Evolutionary conservation across 1,284 basidiomycete genomes (phyloP).

Genomic region (Earliella scabrosa): DNA sequence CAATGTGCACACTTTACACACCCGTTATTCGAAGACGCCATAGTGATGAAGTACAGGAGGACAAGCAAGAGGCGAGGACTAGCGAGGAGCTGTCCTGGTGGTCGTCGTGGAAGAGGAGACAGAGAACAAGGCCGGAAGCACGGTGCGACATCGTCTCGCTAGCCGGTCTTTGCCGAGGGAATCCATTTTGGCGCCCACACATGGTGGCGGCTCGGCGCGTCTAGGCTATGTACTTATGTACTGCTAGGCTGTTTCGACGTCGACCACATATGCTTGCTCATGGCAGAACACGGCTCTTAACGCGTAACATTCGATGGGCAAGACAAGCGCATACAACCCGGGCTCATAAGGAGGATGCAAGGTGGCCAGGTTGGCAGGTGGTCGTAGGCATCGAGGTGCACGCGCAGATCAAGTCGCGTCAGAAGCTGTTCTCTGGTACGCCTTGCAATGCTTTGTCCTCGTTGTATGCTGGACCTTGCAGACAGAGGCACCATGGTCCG

Average conservation of each 20-base stretch:
- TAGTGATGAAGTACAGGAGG: neutral
- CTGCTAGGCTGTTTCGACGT: neutral
- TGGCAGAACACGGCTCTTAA: slow-evolving; percentile 22
- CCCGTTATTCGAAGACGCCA: slow-evolving; percentile 24
- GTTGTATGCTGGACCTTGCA: neutral
- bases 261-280: slow-evolving; percentile 28
- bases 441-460: slow-evolving; percentile 9
- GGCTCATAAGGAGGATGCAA: slow-evolving; percentile 32
- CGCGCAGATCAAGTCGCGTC: slow-evolving; percentile 87
- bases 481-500: slow-evolving; percentile 46
- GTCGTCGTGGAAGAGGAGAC: slow-evolving; percentile 22
- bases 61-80: neutral
- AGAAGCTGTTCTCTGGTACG: slow-evolving; percentile 91
- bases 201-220: neutral
- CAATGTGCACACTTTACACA: neutral
- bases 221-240: neutral
- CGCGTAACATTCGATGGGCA: slow-evolving; percentile 2
- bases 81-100: slow-evolving; percentile 1
- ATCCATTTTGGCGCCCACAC: slow-evolving; percentile 6
- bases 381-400: slow-evolving; percentile 96
- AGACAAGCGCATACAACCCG: slow-evolving; percentile 25
- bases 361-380: slow-evolving; percentile 79
- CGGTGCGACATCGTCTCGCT: slow-evolving; percentile 17
- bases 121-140: slow-evolving; percentile 15
- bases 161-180: slow-evolving; percentile 19